Evolutionary conservation across 2,329 filamentous ascomycete species (phyloP), one percentile per base, ranked within the genome.

Genomic region (Orbilia javanica): DNA sequence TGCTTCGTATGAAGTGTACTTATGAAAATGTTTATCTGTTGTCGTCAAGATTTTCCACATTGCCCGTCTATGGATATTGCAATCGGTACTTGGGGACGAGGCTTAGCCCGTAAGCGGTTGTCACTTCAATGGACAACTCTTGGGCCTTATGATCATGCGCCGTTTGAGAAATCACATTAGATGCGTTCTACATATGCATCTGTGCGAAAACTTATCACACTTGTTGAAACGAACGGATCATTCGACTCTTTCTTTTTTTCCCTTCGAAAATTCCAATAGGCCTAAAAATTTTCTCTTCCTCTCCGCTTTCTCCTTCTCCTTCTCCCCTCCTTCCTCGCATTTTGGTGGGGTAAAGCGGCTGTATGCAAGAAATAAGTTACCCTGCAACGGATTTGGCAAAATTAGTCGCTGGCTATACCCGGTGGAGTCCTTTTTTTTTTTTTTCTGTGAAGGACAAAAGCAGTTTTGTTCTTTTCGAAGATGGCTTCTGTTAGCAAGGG

Each of bases 151-250:
- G 67, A 57, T 71, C 68, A 64, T 71, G 68, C 68, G 68, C 69
- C 48, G 57, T 70, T 70, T 72, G 57, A 71, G 34, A 31, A 65
- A 73, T 73, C 60, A 73, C 60, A 73, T 73, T 50, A 15, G 36
- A 66, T 73, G 69, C 69, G 50, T 66, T 44, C 57, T 73, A 73
- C 69, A 73, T 73, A 73, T 73, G 69, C 60, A 73, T 39, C 60
- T 73, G 36, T 44, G 55, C 8, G 7, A 44, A 69, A 60, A 48
- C 50, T 44, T 27, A 73, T 73, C 69, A 73, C 69, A 73, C 42
- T 34, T 36, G 36, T 46, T 60, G 53, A 60, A 60, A 60, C 52
- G 11, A 15, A 39, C 7, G 52, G 52, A 57, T 57, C 52, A 57
- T 57, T 57, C 52, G 52, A 57, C 34, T 60, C 4, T 25, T 34